Evolutionary conservation across 108 stramenopile genomes (phyloP).

Genomic region (Cylindrotheca closterium): DNA sequence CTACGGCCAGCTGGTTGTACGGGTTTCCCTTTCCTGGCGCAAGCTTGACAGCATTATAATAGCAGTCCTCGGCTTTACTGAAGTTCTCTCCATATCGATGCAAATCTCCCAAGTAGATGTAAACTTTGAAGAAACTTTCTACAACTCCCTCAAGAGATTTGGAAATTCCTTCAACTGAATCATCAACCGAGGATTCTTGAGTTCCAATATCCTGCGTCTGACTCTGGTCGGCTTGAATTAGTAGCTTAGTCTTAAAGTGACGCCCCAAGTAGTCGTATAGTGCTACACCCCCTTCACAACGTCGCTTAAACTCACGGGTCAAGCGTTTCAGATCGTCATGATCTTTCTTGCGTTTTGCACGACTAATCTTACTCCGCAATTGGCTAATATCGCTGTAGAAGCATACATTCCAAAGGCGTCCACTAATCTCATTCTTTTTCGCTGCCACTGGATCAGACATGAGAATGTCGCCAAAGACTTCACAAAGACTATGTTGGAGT

Average conservation of each 20-base stretch:
- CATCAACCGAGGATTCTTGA: neutral
- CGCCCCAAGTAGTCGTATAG: slow-evolving; percentile 66
- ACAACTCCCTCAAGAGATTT: slow-evolving; percentile 35
- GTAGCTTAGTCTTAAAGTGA: slow-evolving; percentile 43
- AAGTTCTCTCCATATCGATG: slow-evolving; percentile 56
- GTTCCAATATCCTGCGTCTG: slow-evolving; percentile 3
- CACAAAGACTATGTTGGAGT: slow-evolving; percentile 59
- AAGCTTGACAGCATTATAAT: slow-evolving; percentile 52
- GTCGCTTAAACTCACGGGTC: slow-evolving; percentile 39
- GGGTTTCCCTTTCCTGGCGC: slow-evolving; percentile 78
- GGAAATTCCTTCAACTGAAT: neutral
- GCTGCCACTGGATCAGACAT: slow-evolving; percentile 52
- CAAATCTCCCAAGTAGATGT: slow-evolving; percentile 74
- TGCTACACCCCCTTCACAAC: slow-evolving; percentile 61
- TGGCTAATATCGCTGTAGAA: slow-evolving; percentile 70
- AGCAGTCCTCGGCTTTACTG: slow-evolving; percentile 55
- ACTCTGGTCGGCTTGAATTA: neutral
- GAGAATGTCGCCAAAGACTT: slow-evolving; percentile 62
- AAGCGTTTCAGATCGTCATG: slow-evolving; percentile 6
- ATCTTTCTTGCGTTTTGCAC: slow-evolving; percentile 38
- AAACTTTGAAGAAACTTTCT: slow-evolving; percentile 43
- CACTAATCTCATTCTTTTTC: slow-evolving; percentile 37
- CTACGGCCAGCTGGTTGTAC: slow-evolving; percentile 83
- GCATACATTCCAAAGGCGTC: slow-evolving; percentile 72
- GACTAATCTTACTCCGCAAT: slow-evolving; percentile 40